Conservation (phyloP, 192 early-diverging fungal species). For the Coemansia sp. region DNA sequence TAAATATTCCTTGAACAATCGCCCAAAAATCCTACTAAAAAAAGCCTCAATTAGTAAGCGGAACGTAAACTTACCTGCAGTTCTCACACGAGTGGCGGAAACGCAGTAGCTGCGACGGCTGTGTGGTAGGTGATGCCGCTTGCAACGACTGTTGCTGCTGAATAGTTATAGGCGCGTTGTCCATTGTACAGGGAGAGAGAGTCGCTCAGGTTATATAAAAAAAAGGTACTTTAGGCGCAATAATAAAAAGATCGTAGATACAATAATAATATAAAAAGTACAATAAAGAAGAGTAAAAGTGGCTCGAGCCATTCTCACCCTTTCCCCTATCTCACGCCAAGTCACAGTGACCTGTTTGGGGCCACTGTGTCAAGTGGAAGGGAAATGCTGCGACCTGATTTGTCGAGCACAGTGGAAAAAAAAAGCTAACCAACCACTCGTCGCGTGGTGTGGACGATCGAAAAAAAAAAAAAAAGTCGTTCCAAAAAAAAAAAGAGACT, state of each 20-base stretch:
- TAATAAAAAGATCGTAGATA: neutral
- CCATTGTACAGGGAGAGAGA: neutral
- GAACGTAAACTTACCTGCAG: conserved; percentile 31
- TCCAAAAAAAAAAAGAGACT: too few species aligned
- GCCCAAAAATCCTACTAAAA: too few species aligned
- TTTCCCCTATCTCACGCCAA: neutral
- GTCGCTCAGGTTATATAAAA: neutral
- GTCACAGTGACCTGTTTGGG: conserved; percentile 3
- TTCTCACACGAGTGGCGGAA: conserved; percentile 56
- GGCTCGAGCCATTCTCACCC: neutral
- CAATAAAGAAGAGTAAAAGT: neutral
- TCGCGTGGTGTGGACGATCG: neutral
- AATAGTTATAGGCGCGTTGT: neutral
- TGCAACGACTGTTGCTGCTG: conserved; percentile 16
- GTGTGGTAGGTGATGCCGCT: conserved; percentile 11
- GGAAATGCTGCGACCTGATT: neutral
- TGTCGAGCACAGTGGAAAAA: conserved; percentile 2
- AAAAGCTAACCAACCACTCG: neutral
- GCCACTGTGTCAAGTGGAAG: too few species aligned
- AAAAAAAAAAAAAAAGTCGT: neutral
- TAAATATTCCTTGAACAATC: too few species aligned
- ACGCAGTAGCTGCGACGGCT: conserved; percentile 24
- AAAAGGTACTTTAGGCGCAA: neutral
- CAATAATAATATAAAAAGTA: neutral
- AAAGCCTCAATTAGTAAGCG: neutral